Percentiles rank a stretch among this genome's conserved stretches.
These are phyloP conservation scores for Simmondsia chinensis DNA, from an alignment of 148 eudicot genomes.

Conservation along the genomic window DNA sequence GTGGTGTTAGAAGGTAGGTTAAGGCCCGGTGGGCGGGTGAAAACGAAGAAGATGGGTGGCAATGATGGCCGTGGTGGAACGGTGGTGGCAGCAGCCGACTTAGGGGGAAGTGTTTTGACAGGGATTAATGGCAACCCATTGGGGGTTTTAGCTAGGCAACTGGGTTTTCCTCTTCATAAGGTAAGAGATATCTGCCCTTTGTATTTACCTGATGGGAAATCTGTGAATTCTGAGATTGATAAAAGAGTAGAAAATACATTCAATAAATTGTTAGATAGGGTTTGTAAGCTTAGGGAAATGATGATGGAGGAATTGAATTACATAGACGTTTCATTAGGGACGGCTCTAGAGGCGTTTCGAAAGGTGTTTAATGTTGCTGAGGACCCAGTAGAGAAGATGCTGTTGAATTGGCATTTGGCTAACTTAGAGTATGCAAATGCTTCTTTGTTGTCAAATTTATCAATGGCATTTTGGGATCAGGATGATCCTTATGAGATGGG, in stretches of 20 bases:
- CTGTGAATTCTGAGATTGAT: constrained; percentile 69
- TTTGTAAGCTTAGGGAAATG: constrained; percentile 89
- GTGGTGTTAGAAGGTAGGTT: constrained; percentile 67
- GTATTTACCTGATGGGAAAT: constrained; percentile 75
- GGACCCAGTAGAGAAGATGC: constrained; percentile 70
- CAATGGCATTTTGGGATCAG: constrained; percentile 97
- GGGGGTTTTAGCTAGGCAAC: constrained; percentile 81
- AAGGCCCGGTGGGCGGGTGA: constrained; percentile 82
- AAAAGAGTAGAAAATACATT: constrained; percentile 62
- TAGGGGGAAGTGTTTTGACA: constrained; percentile 89
- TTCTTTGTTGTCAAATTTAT: constrained; percentile 64
- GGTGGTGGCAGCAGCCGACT: constrained; percentile 70
- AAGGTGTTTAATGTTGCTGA: constrained; percentile 60
- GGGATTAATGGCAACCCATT: constrained; percentile 96
- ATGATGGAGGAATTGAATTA: constrained; percentile 79
- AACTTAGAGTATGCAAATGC: constrained; percentile 97
- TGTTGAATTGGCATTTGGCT: constrained; percentile 93
- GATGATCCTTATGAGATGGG: constrained; percentile 98
- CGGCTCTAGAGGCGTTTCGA: constrained; percentile 82
- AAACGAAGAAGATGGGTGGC: constrained; percentile 53
- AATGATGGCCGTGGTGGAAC: constrained; percentile 12
- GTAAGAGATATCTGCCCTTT: constrained; percentile 93
- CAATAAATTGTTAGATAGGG: constrained; percentile 90
- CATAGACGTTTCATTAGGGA: constrained; percentile 72
- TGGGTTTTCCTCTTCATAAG: constrained; percentile 84